Evolutionary conservation across 306 rosid genomes (phyloP), one percentile per base, ranked within the genome.

Genomic region (Prunus persica): DNA sequence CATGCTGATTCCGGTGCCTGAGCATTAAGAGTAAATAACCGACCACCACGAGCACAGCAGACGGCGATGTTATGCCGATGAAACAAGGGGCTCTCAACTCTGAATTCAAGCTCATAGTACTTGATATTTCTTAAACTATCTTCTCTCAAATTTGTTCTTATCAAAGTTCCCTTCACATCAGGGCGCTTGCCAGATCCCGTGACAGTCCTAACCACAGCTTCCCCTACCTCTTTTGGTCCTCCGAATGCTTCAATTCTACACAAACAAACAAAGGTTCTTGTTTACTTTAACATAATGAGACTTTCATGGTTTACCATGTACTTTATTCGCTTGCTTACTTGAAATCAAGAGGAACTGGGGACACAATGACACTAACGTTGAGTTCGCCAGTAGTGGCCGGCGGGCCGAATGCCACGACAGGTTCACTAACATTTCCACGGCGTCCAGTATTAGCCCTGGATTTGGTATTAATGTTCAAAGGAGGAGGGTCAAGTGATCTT

Each of bases 341-440:
- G 87, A 96, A 96, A 58, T 91, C 93, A 81, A 50, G 89, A 60
- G 98, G 71, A 81, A 93, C 96, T 0, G 88, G 81, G 0, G 98
- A 93, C 34, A 88, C 96, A 65, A 96, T 91, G 80, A 93, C 90
- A 27, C 99, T 89, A 52, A 93, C 96, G 60, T 93, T 96, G 90
- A 93, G 90, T 85, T 93, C 99, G 32, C 98, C 98, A 34, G 72
- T 88, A 1, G 97, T 84, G 24, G 96, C 94, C 0, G 99, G 98
- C 3, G 91, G 99, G 41, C 98, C 98, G 64, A 89, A 91, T 74
- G 94, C 97, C 8, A 91, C 98, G 16, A 91, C 54, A 0, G 98
- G 97, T 76, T 92, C 96, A 0, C 54, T 89, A 34, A 90, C 41
- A 75, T 85, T 84, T 34, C 81, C 63, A 32, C 96, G 86, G 41